Percentiles rank a stretch among this genome's conserved stretches.
phyloP scores from a whole-genome alignment of 805 yeast genomes.

The Metschnikowia baotianmanensis region DNA sequence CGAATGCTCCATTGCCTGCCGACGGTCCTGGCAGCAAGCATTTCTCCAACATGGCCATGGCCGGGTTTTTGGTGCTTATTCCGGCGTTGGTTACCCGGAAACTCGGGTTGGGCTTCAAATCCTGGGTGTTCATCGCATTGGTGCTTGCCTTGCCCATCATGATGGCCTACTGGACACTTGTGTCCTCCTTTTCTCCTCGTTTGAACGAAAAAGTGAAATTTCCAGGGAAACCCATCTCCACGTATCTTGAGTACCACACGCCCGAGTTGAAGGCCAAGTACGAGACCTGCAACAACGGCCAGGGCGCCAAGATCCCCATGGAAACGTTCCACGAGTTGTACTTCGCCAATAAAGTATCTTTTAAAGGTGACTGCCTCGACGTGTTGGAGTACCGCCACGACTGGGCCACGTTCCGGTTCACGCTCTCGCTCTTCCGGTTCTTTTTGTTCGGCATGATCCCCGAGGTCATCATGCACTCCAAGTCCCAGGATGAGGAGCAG shows the following conservation, averaged over 20 bases:
- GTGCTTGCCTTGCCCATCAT: conserved; percentile 65
- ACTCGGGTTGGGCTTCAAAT: conserved; percentile 66
- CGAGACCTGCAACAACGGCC: conserved; percentile 50
- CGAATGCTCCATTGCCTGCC: conserved; percentile 85
- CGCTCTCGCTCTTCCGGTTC: conserved; percentile 70
- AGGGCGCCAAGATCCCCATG: conserved; percentile 76
- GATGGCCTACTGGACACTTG: conserved; percentile 78
- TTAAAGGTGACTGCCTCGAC: conserved; percentile 86
- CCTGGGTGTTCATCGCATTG: conserved; percentile 59
- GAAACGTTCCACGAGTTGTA: conserved; percentile 89
- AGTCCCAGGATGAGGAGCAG: conserved; percentile 94
- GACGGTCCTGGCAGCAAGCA: conserved; percentile 85
- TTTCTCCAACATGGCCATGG: conserved; percentile 61
- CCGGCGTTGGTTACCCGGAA: conserved; percentile 65
- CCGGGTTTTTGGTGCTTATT: conserved; percentile 48
- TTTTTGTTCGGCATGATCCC: conserved; percentile 88
- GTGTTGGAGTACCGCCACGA: conserved; percentile 85
- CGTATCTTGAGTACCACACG: conserved; percentile 80
- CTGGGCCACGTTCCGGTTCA: conserved; percentile 83
- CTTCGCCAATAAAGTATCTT: conserved; percentile 78
- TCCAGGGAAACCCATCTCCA: conserved; percentile 76
- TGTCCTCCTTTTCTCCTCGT: conserved; percentile 78
- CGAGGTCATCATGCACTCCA: conserved; percentile 87
- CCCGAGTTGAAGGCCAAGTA: conserved; percentile 65
- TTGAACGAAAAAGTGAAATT: conserved; percentile 71